Evolutionary conservation across 768 basidiomycete species (phyloP).

Genomic region (Tylopilus vinaceipallidus): DNA sequence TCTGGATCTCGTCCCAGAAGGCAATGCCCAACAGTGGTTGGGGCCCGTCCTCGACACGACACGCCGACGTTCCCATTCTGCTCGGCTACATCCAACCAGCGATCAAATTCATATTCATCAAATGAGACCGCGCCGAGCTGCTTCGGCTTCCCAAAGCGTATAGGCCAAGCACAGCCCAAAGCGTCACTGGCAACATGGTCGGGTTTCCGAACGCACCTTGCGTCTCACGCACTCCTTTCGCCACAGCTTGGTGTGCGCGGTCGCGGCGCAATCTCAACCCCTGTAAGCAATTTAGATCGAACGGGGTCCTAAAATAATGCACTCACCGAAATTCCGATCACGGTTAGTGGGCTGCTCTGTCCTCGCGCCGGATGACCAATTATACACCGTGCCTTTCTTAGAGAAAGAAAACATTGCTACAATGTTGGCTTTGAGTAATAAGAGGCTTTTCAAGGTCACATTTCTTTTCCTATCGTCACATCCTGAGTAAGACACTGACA

Average conservation of each 20-base stretch:
- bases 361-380: too few relatives aligned
- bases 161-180: conserved; percentile 55
- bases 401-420: too few relatives aligned
- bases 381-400: too few relatives aligned
- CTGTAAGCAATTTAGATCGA: too few relatives aligned
- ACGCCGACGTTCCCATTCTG: conserved; percentile 93
- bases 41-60: conserved; percentile 81
- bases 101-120: conserved; percentile 81
- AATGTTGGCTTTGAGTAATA: too few relatives aligned
- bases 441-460: too few relatives aligned
- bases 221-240: conserved; percentile 31
- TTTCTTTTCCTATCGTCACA: too few relatives aligned
- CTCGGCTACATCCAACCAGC: conserved; percentile 69
- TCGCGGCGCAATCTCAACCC: conserved; percentile 89
- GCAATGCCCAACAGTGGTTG: conserved; percentile 51
- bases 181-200: conserved; percentile 84
- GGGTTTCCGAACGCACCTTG: conserved; percentile 85
- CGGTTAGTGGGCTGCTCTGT: too few relatives aligned
- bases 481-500: too few relatives aligned
- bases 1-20: too few relatives aligned
- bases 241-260: conserved; percentile 87
- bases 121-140: conserved; percentile 63
- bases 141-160: conserved; percentile 81
- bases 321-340: too few relatives aligned
- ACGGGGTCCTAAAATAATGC: too few relatives aligned